Evolutionary conservation across 352 stramenopile species (phyloP).

Genomic region (Globisporangium cystogenes): DNA sequence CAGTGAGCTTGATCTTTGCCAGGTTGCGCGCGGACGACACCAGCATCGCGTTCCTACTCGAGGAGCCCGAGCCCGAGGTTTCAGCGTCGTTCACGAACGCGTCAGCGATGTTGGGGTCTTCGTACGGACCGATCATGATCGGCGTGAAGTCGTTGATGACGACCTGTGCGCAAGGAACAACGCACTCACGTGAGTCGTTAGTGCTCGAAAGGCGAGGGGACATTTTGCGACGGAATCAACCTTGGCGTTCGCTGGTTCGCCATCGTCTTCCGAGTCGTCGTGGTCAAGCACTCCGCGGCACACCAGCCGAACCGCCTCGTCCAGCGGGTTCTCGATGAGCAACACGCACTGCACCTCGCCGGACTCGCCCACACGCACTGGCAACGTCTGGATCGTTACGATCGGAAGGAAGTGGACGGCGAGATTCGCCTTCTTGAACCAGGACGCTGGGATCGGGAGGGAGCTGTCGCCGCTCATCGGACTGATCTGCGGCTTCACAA

Average conservation of each 20-base stretch:
- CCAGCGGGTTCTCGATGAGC: conserved; percentile 79
- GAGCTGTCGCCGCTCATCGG: conserved; percentile 87
- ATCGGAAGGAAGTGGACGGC: conserved; percentile 71
- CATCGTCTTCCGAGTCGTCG: background rate
- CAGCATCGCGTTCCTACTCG: conserved; percentile 43
- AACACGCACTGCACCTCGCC: conserved; percentile 40
- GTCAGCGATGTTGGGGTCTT: conserved; percentile 80
- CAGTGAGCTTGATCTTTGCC: conserved; percentile 46
- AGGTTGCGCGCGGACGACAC: conserved; percentile 43
- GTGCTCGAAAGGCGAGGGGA: background rate
- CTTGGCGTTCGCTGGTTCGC: conserved; percentile 16
- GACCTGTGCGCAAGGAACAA: conserved; percentile 14
- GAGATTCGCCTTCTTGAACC: conserved; percentile 86
- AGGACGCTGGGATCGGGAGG: conserved; percentile 63
- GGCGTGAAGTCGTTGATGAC: conserved; percentile 49
- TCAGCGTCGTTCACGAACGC: conserved; percentile 39
- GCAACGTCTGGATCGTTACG: conserved; percentile 64
- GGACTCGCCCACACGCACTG: conserved; percentile 16
- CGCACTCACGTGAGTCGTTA: background rate
- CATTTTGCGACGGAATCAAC: conserved; percentile 11
- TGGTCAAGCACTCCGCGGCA: conserved; percentile 17
- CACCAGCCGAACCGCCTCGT: conserved; percentile 64
- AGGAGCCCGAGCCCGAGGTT: conserved; percentile 9
- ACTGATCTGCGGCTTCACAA: conserved; percentile 90
- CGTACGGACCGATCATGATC: conserved; percentile 67